Conservation (phyloP, 2,329 filamentous ascomycete genomes). For the Metarhizium humberi region DNA sequence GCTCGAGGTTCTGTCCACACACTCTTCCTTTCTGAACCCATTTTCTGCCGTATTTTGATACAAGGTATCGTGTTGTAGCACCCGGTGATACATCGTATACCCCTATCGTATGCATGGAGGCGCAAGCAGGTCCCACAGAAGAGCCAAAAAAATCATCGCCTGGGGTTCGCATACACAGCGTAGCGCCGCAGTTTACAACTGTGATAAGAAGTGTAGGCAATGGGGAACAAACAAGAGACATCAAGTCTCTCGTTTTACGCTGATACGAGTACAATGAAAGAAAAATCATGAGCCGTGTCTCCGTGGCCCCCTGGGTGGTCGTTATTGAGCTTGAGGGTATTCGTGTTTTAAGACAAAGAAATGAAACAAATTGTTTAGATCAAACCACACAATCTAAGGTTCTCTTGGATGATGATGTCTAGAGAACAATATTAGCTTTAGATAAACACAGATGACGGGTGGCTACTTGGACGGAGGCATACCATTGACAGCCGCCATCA, state of each 20-base stretch:
- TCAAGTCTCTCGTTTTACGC: constrained; percentile 12
- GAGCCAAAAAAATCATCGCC: constrained; percentile 11
- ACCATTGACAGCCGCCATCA: constrained; percentile 99
- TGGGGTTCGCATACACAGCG: neutral
- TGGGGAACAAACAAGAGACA: neutral
- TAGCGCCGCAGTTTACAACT: neutral
- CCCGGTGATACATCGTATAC: neutral
- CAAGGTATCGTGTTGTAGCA: neutral
- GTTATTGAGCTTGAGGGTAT: constrained; percentile 35
- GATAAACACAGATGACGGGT: neutral
- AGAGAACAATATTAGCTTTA: constrained; percentile 29
- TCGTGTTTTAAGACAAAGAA: constrained; percentile 22
- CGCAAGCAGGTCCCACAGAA: neutral
- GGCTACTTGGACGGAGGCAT: constrained; percentile 24
- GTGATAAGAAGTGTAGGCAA: neutral
- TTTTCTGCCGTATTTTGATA: neutral
- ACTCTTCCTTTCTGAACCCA: neutral
- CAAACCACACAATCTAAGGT: constrained; percentile 90
- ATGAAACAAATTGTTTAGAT: constrained; percentile 57
- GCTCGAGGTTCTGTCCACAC: constrained; percentile 2
- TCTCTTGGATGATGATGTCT: constrained; percentile 99
- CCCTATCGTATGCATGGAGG: neutral
- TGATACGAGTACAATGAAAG: constrained; percentile 22
- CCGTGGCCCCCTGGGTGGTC: constrained; percentile 27
- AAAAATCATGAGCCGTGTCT: constrained; percentile 27